Evolutionary conservation across 495 filamentous ascomycete species (phyloP).

Genomic region (Polyplosphaeria fusca): DNA sequence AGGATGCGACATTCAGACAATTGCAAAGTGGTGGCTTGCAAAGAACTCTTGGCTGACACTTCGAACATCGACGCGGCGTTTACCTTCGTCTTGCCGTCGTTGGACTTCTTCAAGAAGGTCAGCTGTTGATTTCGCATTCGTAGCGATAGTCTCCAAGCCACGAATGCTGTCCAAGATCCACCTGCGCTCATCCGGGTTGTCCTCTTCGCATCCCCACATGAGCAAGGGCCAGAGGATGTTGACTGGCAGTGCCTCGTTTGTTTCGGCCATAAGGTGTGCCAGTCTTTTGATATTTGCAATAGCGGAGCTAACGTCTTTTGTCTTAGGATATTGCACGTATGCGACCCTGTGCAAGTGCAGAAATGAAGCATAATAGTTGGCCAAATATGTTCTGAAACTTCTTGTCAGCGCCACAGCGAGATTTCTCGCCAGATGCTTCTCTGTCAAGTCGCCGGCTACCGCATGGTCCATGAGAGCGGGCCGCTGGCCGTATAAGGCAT

Average conservation of each 20-base stretch:
- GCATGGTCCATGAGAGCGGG: conserved; percentile 47
- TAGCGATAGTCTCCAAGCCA: conserved; percentile 43
- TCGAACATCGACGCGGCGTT: conserved; percentile 45
- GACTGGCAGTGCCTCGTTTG: conserved; percentile 40
- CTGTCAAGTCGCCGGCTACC: conserved; percentile 41
- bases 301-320: conserved; percentile 38
- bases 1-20: conserved; percentile 43
- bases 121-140: conserved; percentile 44
- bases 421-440: conserved; percentile 41
- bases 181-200: conserved; percentile 38
- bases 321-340: conserved; percentile 44
- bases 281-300: conserved; percentile 41
- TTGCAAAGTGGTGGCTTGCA: conserved; percentile 43
- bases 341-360: conserved; percentile 48
- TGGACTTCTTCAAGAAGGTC: conserved; percentile 46
- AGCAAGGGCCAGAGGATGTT: conserved; percentile 47
- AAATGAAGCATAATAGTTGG: conserved; percentile 45
- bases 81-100: conserved; percentile 41
- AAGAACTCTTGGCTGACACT: conserved; percentile 25
- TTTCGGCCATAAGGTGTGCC: conserved; percentile 37
- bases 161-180: conserved; percentile 45
- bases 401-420: conserved; percentile 42
- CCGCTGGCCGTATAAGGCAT: conserved; percentile 41
- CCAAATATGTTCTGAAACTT: conserved; percentile 43
- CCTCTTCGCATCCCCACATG: conserved; percentile 47